Conservation (phyloP, 2,329 filamentous ascomycete genomes). For the Clonostachys byssicola region DNA sequence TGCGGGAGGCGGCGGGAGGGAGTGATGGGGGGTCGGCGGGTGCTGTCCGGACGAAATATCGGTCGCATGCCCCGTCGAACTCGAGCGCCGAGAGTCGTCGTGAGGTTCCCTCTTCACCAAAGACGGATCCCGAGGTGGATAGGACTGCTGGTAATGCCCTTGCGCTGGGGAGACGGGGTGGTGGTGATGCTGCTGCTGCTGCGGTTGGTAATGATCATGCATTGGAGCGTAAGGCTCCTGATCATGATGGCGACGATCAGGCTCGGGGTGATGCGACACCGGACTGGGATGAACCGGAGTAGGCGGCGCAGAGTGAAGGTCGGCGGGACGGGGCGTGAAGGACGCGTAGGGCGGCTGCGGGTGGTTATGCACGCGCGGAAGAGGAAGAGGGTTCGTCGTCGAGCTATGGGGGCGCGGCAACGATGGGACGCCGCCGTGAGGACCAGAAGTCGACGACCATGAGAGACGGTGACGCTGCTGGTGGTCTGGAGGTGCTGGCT, state of each 20-base stretch:
- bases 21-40: slow-evolving; percentile 20
- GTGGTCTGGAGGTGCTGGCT: slow-evolving; percentile 51
- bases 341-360: slow-evolving; percentile 24
- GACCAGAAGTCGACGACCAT: slow-evolving; percentile 33
- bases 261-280: slow-evolving; percentile 28
- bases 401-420: slow-evolving; percentile 10
- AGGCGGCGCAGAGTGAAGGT: slow-evolving; percentile 22
- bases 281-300: slow-evolving; percentile 10
- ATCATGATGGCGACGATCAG: slow-evolving; percentile 53
- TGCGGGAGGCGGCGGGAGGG: slow-evolving; percentile 20
- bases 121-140: slow-evolving; percentile 39
- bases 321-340: slow-evolving; percentile 20
- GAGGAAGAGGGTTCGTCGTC: slow-evolving; percentile 16
- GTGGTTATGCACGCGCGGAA: slow-evolving; percentile 13
- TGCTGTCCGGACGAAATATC: slow-evolving; percentile 24
- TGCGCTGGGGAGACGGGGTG: slow-evolving; percentile 38
- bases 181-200: slow-evolving; percentile 11
- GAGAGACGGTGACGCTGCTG: slow-evolving; percentile 52
- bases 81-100: slow-evolving; percentile 48
- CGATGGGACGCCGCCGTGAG: slow-evolving; percentile 15
- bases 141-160: slow-evolving; percentile 32
- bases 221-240: slow-evolving; percentile 49
- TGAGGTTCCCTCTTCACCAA: slow-evolving; percentile 51
- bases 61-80: slow-evolving; percentile 42
- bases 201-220: slow-evolving; percentile 43